A percentile compares a stretch with the other conserved stretches of the same genome.
Conservation (phyloP, 768 basidiomycete species). For the Scleroderma bovista region DNA sequence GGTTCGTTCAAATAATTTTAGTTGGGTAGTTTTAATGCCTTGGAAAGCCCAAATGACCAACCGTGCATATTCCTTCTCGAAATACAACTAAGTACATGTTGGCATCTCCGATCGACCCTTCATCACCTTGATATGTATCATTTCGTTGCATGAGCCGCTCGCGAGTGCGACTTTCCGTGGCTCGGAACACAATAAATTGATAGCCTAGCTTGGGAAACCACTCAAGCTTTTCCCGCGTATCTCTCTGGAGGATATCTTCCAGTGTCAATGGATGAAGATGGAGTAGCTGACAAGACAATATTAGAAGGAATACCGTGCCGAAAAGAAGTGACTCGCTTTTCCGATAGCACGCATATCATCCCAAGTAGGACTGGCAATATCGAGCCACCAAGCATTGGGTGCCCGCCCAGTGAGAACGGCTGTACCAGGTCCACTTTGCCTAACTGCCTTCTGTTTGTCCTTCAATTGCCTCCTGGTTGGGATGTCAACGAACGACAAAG, state of each 20-base stretch:
- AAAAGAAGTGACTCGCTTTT: conserved; percentile 46
- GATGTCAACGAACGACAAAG: conserved; percentile 28
- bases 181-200: conserved; percentile 84
- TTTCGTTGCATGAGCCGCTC: conserved; percentile 33
- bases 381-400: conserved; percentile 82
- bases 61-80: conserved; percentile 77
- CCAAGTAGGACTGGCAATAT: conserved; percentile 83
- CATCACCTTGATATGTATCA: conserved; percentile 26
- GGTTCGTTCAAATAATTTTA: neutral
- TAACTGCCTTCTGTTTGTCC: conserved; percentile 39
- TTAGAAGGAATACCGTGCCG: neutral
- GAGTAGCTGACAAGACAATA: conserved; percentile 46
- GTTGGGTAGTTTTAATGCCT: neutral
- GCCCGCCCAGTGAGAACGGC: conserved; percentile 6
- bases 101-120: conserved; percentile 59
- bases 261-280: conserved; percentile 89
- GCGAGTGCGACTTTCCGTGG: conserved; percentile 57
- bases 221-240: conserved; percentile 89
- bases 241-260: conserved; percentile 89
- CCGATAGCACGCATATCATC: conserved; percentile 83
- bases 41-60: conserved; percentile 29
- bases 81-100: conserved; percentile 91
- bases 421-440: neutral
- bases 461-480: conserved; percentile 29
- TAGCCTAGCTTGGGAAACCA: conserved; percentile 84